Evolutionary conservation across 306 rosid species (phyloP).

Genomic region (Acacia crassicarpa): DNA sequence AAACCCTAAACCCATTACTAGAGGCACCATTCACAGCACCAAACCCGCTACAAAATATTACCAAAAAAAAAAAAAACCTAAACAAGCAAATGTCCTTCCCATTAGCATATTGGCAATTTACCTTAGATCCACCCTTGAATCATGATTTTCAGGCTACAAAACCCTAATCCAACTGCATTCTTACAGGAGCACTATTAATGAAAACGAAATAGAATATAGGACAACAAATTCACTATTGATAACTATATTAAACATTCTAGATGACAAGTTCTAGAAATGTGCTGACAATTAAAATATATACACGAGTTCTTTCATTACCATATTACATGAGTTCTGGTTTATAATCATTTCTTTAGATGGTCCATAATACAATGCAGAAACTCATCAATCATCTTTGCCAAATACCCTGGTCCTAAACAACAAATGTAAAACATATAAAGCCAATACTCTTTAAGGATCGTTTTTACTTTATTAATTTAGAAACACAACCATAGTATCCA

Average conservation of each 20-base stretch:
- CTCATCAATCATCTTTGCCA: slow-evolving; percentile 4
- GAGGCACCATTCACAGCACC: background rate
- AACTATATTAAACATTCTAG: too few relatives aligned
- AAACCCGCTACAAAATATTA: background rate
- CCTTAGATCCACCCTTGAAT: background rate
- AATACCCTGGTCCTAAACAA: slow-evolving; percentile 15
- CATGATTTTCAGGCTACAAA: background rate
- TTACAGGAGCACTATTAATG: background rate
- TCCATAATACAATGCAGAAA: background rate
- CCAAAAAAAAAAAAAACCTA: background rate
- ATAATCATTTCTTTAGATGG: slow-evolving; percentile 2
- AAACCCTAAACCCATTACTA: background rate
- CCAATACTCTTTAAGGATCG: slow-evolving; percentile 14
- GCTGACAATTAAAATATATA: too few relatives aligned
- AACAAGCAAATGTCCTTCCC: background rate
- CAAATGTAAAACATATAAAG: slow-evolving; percentile 18
- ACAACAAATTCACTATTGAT: too few relatives aligned
- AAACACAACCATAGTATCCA: background rate
- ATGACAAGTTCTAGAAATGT: too few relatives aligned
- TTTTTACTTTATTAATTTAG: background rate
- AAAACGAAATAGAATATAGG: background rate
- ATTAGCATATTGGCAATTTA: background rate
- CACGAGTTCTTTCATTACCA: too few relatives aligned
- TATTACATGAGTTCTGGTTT: background rate
- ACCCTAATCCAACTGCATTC: background rate